Evolutionary conservation across 139 green algal species (phyloP), one percentile per base, ranked within the genome.

Genomic region (Marvania coccoides): DNA sequence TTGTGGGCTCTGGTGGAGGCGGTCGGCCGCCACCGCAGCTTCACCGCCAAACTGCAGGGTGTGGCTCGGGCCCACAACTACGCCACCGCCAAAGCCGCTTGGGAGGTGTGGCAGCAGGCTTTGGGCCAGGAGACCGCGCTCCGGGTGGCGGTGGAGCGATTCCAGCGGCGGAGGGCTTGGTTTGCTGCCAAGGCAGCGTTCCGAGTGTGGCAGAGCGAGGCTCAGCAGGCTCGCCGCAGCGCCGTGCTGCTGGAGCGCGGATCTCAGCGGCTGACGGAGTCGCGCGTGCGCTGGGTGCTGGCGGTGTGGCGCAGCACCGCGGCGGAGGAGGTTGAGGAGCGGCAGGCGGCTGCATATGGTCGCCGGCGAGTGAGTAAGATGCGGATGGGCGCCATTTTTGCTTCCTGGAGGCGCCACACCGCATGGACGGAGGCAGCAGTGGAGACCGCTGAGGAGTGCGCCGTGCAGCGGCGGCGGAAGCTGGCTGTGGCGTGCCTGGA

Each of bases 381-480:
- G 31, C 47, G 34, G 4, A 2, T 78, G 28, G 47, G 37, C 9
- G 51, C 30, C 12, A 57, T 53, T 6, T 69, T 75, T 24, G 34
- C 35, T 10, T 45, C 40, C 33, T 79, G 68, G 72, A 47, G 47
- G 47, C 59, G 64, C 24, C 72, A 73, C 15, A 64, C 65, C 10
- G n/a, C 55, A 8, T 14, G 37, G 13, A 48, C 73, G 30, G 37
- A 31, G 0, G 26, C 3, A 3, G 53, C 66, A 3, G 57, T 47
- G 29, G 34, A 56, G 19, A 38, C 34, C 14, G 69, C 62, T 9
- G 48, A 59, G 33, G 53, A 77, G 48, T 38, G 46, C 19, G 55
- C 33, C 5, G 24, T 26, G 2, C n/a, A 4, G 2, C 39, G 23
- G 0, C 37, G 38, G 5, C 24, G 7, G 3, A 14, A 15, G 5